phyloP scores from a whole-genome alignment of 768 basidiomycete genomes.

The Phlebiopsis gigantea region DNA sequence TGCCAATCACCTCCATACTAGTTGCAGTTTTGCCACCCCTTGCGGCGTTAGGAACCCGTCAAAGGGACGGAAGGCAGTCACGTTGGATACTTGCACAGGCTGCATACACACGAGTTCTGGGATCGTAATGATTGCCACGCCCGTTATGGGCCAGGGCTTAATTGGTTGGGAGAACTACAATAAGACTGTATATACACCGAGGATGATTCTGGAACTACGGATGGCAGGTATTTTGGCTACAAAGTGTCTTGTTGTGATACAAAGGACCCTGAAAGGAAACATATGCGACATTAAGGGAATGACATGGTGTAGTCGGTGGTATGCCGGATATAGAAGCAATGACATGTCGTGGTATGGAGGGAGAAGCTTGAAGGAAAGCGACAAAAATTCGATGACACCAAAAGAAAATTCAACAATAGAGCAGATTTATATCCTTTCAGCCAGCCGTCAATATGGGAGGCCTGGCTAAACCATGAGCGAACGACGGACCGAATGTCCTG shows the following conservation, averaged over 20 bases:
- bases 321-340: conserved; percentile 10
- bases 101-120: too few relatives aligned
- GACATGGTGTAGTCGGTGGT: neutral
- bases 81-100: too few relatives aligned
- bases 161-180: neutral
- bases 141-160: too few relatives aligned
- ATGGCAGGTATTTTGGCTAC: neutral
- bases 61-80: neutral
- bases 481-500: neutral
- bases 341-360: neutral
- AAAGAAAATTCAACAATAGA: conserved; percentile 3
- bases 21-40: too few relatives aligned
- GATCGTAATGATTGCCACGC: too few relatives aligned
- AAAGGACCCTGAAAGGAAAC: neutral
- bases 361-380: neutral
- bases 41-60: neutral
- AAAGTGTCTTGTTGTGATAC: neutral
- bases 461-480: neutral
- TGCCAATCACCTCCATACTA: neutral
- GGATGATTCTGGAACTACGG: neutral
- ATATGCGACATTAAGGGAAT: neutral
- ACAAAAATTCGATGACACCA: conserved; percentile 2
- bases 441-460: neutral
- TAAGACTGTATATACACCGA: neutral
- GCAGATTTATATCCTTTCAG: conserved; percentile 3